Evolutionary conservation across 2,329 filamentous ascomycete genomes (phyloP).

Genomic region (Chaetomiaceae sp.): DNA sequence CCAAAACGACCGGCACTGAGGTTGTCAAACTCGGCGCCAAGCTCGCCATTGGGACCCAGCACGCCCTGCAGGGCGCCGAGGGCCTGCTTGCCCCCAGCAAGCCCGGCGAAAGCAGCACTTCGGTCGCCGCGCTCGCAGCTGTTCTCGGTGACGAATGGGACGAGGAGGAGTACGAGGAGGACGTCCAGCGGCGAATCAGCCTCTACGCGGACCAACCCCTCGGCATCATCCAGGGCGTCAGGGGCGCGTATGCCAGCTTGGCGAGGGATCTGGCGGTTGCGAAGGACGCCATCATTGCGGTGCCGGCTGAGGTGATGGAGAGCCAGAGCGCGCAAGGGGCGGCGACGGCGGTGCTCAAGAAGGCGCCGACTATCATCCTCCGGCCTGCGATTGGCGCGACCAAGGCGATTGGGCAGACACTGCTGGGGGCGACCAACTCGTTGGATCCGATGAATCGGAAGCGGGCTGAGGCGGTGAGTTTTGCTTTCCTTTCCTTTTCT

Average conservation of each 20-base stretch:
- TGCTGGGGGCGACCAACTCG: constrained; percentile 88
- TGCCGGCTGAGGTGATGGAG: constrained; percentile 87
- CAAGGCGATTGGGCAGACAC: constrained; percentile 80
- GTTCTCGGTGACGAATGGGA: constrained; percentile 16
- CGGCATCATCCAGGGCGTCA: constrained; percentile 78
- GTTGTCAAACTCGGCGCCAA: constrained; percentile 94
- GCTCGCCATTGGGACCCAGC: constrained; percentile 89
- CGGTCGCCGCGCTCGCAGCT: constrained; percentile 25
- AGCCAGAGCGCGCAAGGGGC: constrained; percentile 76
- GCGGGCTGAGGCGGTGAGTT: constrained; percentile 82
- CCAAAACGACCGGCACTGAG: constrained; percentile 88
- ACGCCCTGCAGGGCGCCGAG: constrained; percentile 85
- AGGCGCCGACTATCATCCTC: constrained; percentile 90
- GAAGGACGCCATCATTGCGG: constrained; percentile 87
- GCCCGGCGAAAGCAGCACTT: constrained; percentile 38
- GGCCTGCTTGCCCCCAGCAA: constrained; percentile 59
- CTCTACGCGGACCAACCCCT: constrained; percentile 93
- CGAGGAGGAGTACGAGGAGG: constrained; percentile 62
- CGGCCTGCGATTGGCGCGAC: constrained; percentile 85
- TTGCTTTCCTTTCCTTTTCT: neutral
- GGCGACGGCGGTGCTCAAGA: constrained; percentile 69
- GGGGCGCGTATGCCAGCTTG: constrained; percentile 76
- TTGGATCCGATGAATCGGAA: constrained; percentile 78
- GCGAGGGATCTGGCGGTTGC: constrained; percentile 83
- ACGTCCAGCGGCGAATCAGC: constrained; percentile 74